A percentile compares a stretch with the other conserved stretches of the same genome.
phyloP scores from a whole-genome alignment of 352 stramenopile species.

The Phytophthora cactorum region DNA sequence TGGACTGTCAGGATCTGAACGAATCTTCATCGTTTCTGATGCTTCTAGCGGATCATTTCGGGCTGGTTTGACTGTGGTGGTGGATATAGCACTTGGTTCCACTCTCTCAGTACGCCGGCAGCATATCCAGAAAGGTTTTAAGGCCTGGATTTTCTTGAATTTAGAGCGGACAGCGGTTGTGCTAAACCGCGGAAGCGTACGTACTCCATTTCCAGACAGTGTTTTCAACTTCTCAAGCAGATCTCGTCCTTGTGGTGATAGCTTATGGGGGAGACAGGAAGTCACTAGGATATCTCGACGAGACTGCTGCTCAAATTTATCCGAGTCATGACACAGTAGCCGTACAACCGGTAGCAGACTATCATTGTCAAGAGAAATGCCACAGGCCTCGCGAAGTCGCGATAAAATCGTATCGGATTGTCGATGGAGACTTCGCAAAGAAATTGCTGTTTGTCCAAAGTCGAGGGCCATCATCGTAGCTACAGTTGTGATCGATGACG shows the following conservation, averaged over 20 bases:
- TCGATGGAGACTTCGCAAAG: slow-evolving; percentile 14
- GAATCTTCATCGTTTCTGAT: neutral
- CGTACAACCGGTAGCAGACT: slow-evolving; percentile 15
- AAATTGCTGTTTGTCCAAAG: slow-evolving; percentile 18
- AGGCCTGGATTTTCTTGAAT: neutral
- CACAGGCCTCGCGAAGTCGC: slow-evolving; percentile 18
- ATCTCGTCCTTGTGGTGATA: slow-evolving; percentile 12
- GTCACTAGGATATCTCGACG: slow-evolving; percentile 7
- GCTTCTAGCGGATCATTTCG: neutral
- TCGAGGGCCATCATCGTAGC: slow-evolving; percentile 38
- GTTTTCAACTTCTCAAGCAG: slow-evolving; percentile 18
- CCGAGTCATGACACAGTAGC: slow-evolving; percentile 1
- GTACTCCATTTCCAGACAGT: slow-evolving; percentile 13
- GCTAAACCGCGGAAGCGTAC: slow-evolving; percentile 9
- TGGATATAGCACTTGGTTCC: neutral
- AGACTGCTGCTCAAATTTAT: slow-evolving; percentile 14
- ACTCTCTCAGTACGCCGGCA: slow-evolving; percentile 1
- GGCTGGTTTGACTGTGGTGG: neutral
- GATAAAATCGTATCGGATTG: slow-evolving; percentile 11
- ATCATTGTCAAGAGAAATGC: neutral
- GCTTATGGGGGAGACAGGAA: slow-evolving; percentile 14
- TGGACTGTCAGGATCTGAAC: neutral
- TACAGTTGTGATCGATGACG: slow-evolving; percentile 37
- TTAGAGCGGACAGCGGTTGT: neutral
- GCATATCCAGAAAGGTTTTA: neutral